Percentiles rank a stretch among this genome's conserved stretches.
phyloP scores from a whole-genome alignment of 2,329 filamentous ascomycete genomes.

The Claviceps citrina region DNA sequence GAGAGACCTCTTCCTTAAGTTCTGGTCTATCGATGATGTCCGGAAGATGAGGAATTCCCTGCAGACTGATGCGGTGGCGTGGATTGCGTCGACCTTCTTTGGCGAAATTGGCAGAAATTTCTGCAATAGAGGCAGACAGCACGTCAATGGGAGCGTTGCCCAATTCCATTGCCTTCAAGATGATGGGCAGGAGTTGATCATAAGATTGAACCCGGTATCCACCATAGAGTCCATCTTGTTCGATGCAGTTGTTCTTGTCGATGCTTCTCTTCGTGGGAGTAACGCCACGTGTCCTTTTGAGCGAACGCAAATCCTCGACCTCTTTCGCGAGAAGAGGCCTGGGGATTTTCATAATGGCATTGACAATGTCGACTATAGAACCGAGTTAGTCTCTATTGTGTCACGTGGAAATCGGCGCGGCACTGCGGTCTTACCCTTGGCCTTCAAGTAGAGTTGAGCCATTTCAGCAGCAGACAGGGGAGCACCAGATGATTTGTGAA shows the following conservation, averaged over 20 bases:
- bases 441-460: slow-evolving; percentile 10
- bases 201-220: slow-evolving; percentile 16
- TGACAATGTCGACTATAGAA: slow-evolving; percentile 13
- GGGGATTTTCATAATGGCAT: slow-evolving; percentile 7
- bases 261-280: slow-evolving; percentile 17
- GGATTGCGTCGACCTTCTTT: slow-evolving; percentile 1
- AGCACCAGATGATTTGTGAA: background rate
- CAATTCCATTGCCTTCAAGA: slow-evolving; percentile 10
- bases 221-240: slow-evolving; percentile 7
- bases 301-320: background rate
- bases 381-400: background rate
- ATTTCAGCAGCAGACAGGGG: slow-evolving; percentile 6
- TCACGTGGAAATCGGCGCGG: background rate
- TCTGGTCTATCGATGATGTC: slow-evolving; percentile 17
- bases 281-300: slow-evolving; percentile 5
- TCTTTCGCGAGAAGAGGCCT: slow-evolving; percentile 1
- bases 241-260: slow-evolving; percentile 7
- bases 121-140: slow-evolving; percentile 14
- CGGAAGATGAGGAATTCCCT: slow-evolving; percentile 13
- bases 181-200: slow-evolving; percentile 12
- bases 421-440: slow-evolving; percentile 15
- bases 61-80: slow-evolving; percentile 2
- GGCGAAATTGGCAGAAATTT: slow-evolving; percentile 10
- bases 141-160: slow-evolving; percentile 13
- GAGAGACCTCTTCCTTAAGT: slow-evolving; percentile 12